These are phyloP conservation scores for Acer campestre DNA, from an alignment of 345 rosid species.

Conservation along the genomic window DNA sequence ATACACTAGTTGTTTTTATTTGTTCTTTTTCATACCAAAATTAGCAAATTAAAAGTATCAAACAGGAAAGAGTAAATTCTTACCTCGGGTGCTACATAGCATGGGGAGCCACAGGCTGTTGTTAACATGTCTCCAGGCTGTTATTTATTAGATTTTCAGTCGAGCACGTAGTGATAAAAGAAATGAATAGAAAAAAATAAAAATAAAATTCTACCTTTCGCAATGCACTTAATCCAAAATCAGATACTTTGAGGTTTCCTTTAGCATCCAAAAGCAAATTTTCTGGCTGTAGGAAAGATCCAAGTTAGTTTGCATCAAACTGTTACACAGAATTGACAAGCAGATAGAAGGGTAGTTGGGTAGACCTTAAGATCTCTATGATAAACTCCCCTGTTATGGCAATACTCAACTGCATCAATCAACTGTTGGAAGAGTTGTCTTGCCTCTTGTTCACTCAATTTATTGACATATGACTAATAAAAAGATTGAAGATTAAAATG, in stretches of 20 bases:
- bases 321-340: neutral
- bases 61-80: constrained; percentile 13
- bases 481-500: neutral
- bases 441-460: constrained; percentile 66
- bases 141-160: constrained; percentile 21
- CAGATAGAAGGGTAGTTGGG: neutral
- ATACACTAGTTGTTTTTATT: neutral
- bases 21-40: too few species aligned
- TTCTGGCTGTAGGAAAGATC: constrained; percentile 60
- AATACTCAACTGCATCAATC: constrained; percentile 82
- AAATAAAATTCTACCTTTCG: constrained; percentile 45
- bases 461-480: constrained; percentile 50
- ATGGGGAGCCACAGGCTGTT: constrained; percentile 96
- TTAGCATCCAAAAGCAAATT: constrained; percentile 71
- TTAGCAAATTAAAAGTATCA: too few species aligned
- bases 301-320: constrained; percentile 9
- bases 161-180: constrained; percentile 3
- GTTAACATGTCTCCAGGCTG: constrained; percentile 79
- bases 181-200: constrained; percentile 16
- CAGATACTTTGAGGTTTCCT: constrained; percentile 87
- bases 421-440: constrained; percentile 82
- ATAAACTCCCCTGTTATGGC: constrained; percentile 84
- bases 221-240: constrained; percentile 80
- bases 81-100: constrained; percentile 95
- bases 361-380: constrained; percentile 89